These are phyloP conservation scores for Rosa chinensis DNA, from an alignment of 306 rosid species.

Conservation along the genomic window DNA sequence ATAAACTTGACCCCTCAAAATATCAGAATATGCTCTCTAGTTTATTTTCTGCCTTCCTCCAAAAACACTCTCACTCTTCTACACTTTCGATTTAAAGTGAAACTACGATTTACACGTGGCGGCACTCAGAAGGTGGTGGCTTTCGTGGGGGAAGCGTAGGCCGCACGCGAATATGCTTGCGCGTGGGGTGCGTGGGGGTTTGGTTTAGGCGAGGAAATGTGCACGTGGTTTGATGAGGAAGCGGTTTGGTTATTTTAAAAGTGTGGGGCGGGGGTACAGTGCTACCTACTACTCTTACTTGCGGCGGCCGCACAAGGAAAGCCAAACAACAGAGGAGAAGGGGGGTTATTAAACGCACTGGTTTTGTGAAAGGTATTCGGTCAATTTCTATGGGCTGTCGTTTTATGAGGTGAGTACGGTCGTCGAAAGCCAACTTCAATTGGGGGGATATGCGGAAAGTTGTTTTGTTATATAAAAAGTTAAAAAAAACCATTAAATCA, in stretches of 20 bases:
- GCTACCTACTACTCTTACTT: background rate
- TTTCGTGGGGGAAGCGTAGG: background rate
- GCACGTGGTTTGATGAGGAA: background rate
- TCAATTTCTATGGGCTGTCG: slow-evolving; percentile 38
- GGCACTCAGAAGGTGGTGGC: no score
- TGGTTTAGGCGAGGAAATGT: background rate
- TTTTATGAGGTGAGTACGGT: background rate
- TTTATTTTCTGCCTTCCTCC: background rate
- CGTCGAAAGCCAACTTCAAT: background rate
- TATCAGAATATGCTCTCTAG: background rate
- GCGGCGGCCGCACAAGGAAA: background rate
- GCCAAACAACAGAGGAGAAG: background rate
- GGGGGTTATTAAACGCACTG: background rate
- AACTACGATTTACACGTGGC: background rate
- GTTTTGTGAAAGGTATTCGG: background rate
- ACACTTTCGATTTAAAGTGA: no score
- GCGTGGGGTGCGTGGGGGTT: background rate
- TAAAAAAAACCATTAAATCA: no score
- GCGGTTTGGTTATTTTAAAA: background rate
- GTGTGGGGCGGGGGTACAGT: background rate
- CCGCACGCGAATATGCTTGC: background rate
- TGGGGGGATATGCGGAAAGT: background rate
- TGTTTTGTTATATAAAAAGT: background rate
- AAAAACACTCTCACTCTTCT: background rate
- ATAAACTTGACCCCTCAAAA: background rate